Base-by-base conservation (phyloP, 2,329 filamentous ascomycete species). In the Alternaria tenuissima region DNA sequence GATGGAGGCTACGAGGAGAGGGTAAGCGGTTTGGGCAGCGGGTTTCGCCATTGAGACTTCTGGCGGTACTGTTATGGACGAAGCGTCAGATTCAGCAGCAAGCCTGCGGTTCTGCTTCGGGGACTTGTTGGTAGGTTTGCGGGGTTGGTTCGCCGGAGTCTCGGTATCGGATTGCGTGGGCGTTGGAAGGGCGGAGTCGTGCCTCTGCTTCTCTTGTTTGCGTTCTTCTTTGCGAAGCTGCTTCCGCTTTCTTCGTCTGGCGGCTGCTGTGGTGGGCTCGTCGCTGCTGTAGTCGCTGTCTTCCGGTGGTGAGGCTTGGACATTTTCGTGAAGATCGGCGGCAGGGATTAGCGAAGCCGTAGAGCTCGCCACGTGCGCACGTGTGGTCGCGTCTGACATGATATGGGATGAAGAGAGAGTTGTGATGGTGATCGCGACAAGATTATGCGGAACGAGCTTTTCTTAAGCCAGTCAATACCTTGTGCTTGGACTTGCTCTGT, bases 1-100 rank as follows among this genome's bases (percentile, higher is more conserved):
- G 64, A 99, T 86, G 63, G 92, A 95, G 81, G 93, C 87, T 71
- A 98, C 84, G 57, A 98, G 87, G 69, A 96, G 87, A 39, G 82
- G 80, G 52, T 78, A 67, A 18, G 72, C 67, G 49, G 61, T 68
- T 59, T 62, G 59, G n/a, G 55, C 66, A 34, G 71, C 63, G 7
- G 74, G 66, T 69, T 76, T 75, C 42, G 61, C 54, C 60, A 62
- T 63, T 44, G 20, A 16, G 46, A n/a, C 9, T 39, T 44, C 43
- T 48, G 52, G 47, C 57, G 47, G 59, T 47, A 41, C 34, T 22
- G 46, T 22, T 20, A 24, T 0, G 14, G 39, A 7, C 16, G 32
- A 38, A 4, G 18, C 32, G 46, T 7, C 5, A 24, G 26, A 18
- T 22, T 51, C 52, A 28, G 43, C 14, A 8, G 49, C 38, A 36